Evolutionary conservation across 2,329 filamentous ascomycete genomes (phyloP).

Genomic region (Botrytis fabae): DNA sequence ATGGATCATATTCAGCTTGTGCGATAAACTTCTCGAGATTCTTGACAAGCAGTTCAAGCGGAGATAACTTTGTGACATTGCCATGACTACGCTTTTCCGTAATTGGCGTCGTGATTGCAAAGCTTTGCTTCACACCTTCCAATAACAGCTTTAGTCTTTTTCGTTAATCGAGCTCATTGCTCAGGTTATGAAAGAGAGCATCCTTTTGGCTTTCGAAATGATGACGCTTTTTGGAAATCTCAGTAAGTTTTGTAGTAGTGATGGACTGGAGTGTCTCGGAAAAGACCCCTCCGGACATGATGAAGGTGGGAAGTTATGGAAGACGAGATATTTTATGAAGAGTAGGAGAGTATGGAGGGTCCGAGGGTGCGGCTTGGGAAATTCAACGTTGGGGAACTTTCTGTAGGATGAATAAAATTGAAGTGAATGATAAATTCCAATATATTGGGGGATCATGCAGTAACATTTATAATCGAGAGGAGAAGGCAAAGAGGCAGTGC

Average conservation of each 20-base stretch:
- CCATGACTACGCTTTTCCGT: conserved; percentile 26
- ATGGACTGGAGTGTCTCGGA: conserved; percentile 56
- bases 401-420: background rate
- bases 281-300: conserved; percentile 44
- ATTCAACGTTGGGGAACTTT: background rate
- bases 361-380: background rate
- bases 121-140: conserved; percentile 38
- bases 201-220: conserved; percentile 51
- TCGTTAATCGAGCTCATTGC: conserved; percentile 39
- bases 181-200: conserved; percentile 42
- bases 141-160: conserved; percentile 42
- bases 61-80: conserved; percentile 22
- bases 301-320: conserved; percentile 15
- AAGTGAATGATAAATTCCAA: background rate
- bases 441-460: background rate
- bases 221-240: conserved; percentile 53
- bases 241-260: conserved; percentile 56
- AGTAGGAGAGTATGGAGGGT: background rate
- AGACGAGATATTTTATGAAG: background rate
- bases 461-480: background rate
- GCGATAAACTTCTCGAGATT: conserved; percentile 54
- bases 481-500: background rate
- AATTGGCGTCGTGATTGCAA: conserved; percentile 34
- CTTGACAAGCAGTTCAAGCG: conserved; percentile 34
- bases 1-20: conserved; percentile 55